Base-by-base conservation (phyloP, 2,329 filamentous ascomycete genomes). In the Trichoderma koningiopsis region DNA sequence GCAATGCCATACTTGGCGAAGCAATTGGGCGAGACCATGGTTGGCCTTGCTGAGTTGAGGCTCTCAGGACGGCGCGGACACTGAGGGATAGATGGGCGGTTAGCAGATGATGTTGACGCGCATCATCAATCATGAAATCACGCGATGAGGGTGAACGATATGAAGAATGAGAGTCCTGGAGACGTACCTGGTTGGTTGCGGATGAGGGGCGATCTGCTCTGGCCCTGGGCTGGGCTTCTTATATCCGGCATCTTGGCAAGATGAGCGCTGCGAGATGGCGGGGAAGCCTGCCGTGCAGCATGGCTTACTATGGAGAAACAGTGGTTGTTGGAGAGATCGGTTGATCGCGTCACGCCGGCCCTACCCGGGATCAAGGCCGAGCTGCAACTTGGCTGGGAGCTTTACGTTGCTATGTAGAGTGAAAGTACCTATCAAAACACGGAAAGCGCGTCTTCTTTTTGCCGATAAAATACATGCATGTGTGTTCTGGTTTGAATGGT, bases 1-100 rank as follows among this genome's bases (percentile, higher is more conserved):
- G 52, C 56, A 19, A 57, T 27, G 43, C 68, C 68, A 61, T 68
- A 70, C 31, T 37, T 33, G 60, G 27, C 19, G 60, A 69, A 4
- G 55, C 37, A 10, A 31, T 59, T 69, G 37, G 53, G 35, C 27
- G 31, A 27, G 37, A 65, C 60, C 68, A 69, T 69, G 35, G 29
- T 31, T 33, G 37, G 63, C 35, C 53, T 35, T 49, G 29, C 37
- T 22, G 19, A n/a, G 29, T 37, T 29, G 37, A 66, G 24, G 62
- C 52, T 57, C 35, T 40, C 2, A 31, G 31, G 22, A 35, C 43
- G 3, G 29, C 27, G 24, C 13, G 14, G 33, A 58, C 31, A 6
- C 35, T 57, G 35, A 49, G 27, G 31, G 49, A 16, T 35, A 35
- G 19, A 2, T 56, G 22, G 24, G 7, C 37, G 3, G 53, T 35